A percentile compares a stretch with the other conserved stretches of the same genome.
phyloP scores from a whole-genome alignment of 2,329 filamentous ascomycete species.

The Xylariaceae sp. region DNA sequence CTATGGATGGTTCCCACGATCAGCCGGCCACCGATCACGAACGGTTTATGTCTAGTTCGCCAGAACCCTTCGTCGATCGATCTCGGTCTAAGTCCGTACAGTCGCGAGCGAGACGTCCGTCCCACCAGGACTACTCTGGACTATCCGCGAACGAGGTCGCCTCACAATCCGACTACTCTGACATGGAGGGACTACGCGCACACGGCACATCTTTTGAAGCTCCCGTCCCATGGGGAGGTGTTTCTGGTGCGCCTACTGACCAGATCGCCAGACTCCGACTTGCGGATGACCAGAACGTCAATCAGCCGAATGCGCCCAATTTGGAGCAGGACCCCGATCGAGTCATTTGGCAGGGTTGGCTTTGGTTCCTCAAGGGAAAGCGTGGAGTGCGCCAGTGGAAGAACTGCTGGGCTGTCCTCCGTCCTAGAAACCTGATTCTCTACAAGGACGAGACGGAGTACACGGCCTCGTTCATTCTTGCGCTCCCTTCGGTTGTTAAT shows the following conservation, averaged over 20 bases:
- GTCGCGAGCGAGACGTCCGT: slow-evolving; percentile 44
- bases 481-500: slow-evolving; percentile 74
- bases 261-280: slow-evolving; percentile 31
- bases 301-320: slow-evolving; percentile 56
- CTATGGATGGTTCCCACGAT: slow-evolving; percentile 23
- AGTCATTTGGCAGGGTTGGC: slow-evolving; percentile 89
- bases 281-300: slow-evolving; percentile 48
- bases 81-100: slow-evolving; percentile 33
- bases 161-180: slow-evolving; percentile 84
- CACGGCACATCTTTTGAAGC: slow-evolving; percentile 51
- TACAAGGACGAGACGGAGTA: slow-evolving; percentile 96
- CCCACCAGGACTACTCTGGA: slow-evolving; percentile 62
- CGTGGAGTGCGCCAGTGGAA: slow-evolving; percentile 89
- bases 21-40: slow-evolving; percentile 34
- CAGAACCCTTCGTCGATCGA: slow-evolving; percentile 47
- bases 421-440: slow-evolving; percentile 75
- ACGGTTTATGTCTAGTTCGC: slow-evolving; percentile 52
- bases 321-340: slow-evolving; percentile 69
- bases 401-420: slow-evolving; percentile 85
- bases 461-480: slow-evolving; percentile 74
- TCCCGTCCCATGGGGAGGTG: slow-evolving; percentile 36
- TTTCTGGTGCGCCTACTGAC: slow-evolving; percentile 31
- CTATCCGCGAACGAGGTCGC: slow-evolving; percentile 61
- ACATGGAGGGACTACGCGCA: slow-evolving; percentile 50
- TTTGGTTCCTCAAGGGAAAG: slow-evolving; percentile 78